Percentiles rank a stretch among this genome's conserved stretches.
Evolutionary conservation across 192 early-diverging fungal genomes (phyloP).

Genomic region (Entomortierella lignicola): DNA sequence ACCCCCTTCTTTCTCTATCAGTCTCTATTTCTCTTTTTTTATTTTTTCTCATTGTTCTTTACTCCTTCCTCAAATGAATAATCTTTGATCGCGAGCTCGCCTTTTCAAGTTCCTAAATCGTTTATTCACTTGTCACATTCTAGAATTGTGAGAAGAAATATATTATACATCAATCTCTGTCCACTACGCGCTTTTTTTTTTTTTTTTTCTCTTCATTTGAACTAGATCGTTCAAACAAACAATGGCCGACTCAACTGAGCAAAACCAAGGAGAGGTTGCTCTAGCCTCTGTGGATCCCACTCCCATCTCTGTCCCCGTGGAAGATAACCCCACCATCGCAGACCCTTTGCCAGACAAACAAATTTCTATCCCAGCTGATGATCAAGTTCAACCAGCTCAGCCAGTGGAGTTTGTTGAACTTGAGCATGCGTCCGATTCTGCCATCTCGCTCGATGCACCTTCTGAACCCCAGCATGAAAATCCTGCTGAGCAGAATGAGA

Average conservation of each 20-base stretch:
- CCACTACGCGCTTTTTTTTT: too few relatives aligned
- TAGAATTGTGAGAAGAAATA: too few relatives aligned
- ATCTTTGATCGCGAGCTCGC: too few relatives aligned
- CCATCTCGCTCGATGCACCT: slow-evolving; percentile 3
- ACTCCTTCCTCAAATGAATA: too few relatives aligned
- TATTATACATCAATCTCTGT: too few relatives aligned
- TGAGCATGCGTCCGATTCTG: slow-evolving; percentile 15
- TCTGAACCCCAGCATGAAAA: neutral
- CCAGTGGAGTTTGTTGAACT: slow-evolving; percentile 1
- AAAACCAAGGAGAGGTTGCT: slow-evolving; percentile 1
- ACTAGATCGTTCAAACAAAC: too few relatives aligned
- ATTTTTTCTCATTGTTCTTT: too few relatives aligned
- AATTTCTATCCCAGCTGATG: slow-evolving; percentile 1
- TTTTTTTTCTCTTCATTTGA: too few relatives aligned
- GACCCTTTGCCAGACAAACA: slow-evolving; percentile 3
- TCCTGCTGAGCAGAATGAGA: neutral
- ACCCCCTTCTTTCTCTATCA: too few relatives aligned
- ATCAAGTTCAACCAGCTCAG: neutral
- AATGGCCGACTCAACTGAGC: slow-evolving; percentile 20
- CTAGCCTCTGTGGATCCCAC: slow-evolving; percentile 1
- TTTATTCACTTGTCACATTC: too few relatives aligned
- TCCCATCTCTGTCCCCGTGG: neutral
- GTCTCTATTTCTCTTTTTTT: too few relatives aligned
- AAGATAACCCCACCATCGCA: neutral
- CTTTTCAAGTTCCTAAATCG: too few relatives aligned